Base-by-base conservation (phyloP, 495 filamentous ascomycete species). In the Hypoxylon trugodes region DNA sequence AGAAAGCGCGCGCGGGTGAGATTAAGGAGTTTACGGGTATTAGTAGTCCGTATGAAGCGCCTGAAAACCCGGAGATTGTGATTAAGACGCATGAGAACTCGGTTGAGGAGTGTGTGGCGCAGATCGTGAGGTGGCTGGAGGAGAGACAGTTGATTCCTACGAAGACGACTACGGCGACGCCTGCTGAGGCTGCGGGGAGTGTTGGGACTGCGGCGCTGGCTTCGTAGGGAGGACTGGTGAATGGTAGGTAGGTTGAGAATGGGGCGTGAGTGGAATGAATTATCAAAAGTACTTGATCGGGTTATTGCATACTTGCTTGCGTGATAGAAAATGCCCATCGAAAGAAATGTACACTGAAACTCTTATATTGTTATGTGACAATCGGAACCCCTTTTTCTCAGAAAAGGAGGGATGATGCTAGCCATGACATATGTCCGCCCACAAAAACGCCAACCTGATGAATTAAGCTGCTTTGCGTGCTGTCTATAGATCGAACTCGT, bases 21-120 rank as follows among this genome's bases (percentile, higher is more conserved):
- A 97, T 98, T 71, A 94, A 94, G 81, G 93, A 98, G 65, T 98
- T 98, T 71, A 98, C 95, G 9, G 96, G 95, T 7, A 91, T 98
- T 59, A 88, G 84, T 46, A 92, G 93, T 24, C 95, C 95, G 3
- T 98, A 98, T 76, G 95, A 98, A 84, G 89, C 84, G 41, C 96
- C 95, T 16, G 86, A 87, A 74, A 83, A 85, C 55, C 86, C 95
- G 6, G 95, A 98, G 83, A 88, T 98, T 61, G 86, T 87, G 63
- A 88, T 98, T 64, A 81, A 83, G 75, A 94, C 89, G 32, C 84
- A 89, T 53, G 82, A 91, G 79, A 78, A 87, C 65, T 87, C 85
- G 19, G 88, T 98, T 5, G 87, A 92, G 80, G 91, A 96, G 74
- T 91, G 90, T 53, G 93, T 98, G 12, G 80, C 74, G 66, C 82